phyloP scores from a whole-genome alignment of 108 stramenopile genomes.

The Asterionellopsis glacialis region DNA sequence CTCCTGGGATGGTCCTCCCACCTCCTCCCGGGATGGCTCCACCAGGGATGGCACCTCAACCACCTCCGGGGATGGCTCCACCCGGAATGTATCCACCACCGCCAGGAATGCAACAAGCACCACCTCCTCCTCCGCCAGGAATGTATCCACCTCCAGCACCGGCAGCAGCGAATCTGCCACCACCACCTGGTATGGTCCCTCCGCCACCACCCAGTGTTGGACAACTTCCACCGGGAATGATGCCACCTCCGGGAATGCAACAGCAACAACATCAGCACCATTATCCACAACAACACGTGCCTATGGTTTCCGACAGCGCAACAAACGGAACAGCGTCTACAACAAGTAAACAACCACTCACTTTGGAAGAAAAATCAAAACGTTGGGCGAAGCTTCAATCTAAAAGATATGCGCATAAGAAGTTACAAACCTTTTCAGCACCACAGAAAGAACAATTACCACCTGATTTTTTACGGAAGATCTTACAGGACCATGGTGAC shows the following conservation, averaged over 20 bases:
- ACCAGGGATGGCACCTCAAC: conserved; percentile 1
- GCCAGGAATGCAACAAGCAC: conserved; percentile 10
- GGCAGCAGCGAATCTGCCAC: too few relatives aligned
- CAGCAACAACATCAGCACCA: not conserved
- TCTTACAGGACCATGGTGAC: conserved; percentile 97
- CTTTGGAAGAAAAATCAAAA: conserved; percentile 76
- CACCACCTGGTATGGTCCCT: conserved; percentile 9
- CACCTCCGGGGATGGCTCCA: conserved; percentile 25
- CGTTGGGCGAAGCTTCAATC: conserved; percentile 83
- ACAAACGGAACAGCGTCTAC: conserved; percentile 20
- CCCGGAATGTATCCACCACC: too few relatives aligned
- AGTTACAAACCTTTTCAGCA: conserved; percentile 65
- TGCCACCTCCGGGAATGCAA: conserved; percentile 40
- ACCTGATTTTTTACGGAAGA: conserved; percentile 95
- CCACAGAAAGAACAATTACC: conserved; percentile 90
- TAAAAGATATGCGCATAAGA: conserved; percentile 73
- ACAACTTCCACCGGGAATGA: conserved; percentile 30
- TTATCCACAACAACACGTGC: not conserved
- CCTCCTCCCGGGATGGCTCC: conserved; percentile 39
- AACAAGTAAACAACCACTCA: conserved; percentile 15
- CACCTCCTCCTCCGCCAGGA: conserved; percentile 4
- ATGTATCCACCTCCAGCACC: conserved; percentile 8
- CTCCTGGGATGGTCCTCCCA: conserved; percentile 25
- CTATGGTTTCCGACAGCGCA: conserved; percentile 9
- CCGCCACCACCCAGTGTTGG: too few relatives aligned